A percentile compares a stretch with the other conserved stretches of the same genome.
Evolutionary conservation across 2,329 filamentous ascomycete species (phyloP).

Genomic region (Phoma sp.): DNA sequence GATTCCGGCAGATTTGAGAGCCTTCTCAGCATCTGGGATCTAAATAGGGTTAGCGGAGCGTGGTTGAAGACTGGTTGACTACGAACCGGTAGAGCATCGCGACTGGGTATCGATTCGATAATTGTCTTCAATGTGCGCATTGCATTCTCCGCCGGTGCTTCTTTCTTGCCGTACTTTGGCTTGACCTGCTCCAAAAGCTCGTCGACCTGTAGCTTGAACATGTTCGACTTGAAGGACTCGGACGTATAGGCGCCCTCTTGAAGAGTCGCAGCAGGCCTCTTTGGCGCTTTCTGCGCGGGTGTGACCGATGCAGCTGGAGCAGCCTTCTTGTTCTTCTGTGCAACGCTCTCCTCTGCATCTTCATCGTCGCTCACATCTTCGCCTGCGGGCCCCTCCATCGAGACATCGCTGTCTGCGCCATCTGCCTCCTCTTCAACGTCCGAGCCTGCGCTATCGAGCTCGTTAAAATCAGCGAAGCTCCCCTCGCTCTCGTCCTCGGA

Average conservation of each 20-base stretch:
- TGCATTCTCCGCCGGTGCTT: conserved; percentile 58
- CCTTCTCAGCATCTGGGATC: conserved; percentile 73
- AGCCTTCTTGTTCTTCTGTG: conserved; percentile 12
- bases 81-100: conserved; percentile 55
- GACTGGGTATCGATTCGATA: conserved; percentile 64
- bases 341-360: conserved; percentile 26
- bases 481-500: conserved; percentile 40
- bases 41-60: conserved; percentile 46
- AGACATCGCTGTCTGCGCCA: conserved; percentile 23
- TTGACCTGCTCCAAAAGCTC: conserved; percentile 66
- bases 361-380: conserved; percentile 23
- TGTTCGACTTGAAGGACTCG: conserved; percentile 69
- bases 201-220: conserved; percentile 73
- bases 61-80: background rate
- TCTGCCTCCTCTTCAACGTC: conserved; percentile 18
- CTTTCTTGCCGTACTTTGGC: conserved; percentile 65
- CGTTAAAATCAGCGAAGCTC: conserved; percentile 34
- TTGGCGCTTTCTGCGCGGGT: conserved; percentile 23
- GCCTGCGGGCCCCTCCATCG: conserved; percentile 24
- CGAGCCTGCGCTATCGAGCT: conserved; percentile 23
- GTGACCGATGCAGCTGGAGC: conserved; percentile 8
- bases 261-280: conserved; percentile 32
- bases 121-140: conserved; percentile 63
- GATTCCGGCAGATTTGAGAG: conserved; percentile 71
- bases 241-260: conserved; percentile 55